phyloP scores from a whole-genome alignment of 371 early-diverging fungal genomes.

The Actinomortierella wolfii region DNA sequence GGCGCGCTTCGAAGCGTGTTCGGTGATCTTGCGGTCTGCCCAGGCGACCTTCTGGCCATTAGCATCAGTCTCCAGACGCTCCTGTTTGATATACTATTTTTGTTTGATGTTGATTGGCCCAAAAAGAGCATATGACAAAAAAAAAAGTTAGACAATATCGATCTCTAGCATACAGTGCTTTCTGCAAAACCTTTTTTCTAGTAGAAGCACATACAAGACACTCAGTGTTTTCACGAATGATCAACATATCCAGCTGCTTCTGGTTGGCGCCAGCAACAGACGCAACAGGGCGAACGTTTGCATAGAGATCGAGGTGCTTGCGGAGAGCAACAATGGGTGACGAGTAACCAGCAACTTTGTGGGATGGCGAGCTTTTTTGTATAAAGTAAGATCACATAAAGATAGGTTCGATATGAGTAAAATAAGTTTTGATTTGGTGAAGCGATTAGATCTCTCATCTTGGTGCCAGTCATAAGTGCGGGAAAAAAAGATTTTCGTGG shows the following conservation, averaged over 20 bases:
- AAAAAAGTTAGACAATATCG: too few relatives aligned
- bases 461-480: background rate
- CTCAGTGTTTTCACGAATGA: constrained; percentile 97
- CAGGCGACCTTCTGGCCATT: constrained; percentile 75
- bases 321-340: constrained; percentile 94
- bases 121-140: too few relatives aligned
- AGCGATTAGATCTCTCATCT: background rate
- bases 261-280: constrained; percentile 67
- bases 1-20: constrained; percentile 84
- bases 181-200: too few relatives aligned
- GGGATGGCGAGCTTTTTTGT: constrained; percentile 85
- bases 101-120: background rate
- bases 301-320: constrained; percentile 91
- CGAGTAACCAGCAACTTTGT: constrained; percentile 95
- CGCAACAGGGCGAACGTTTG: constrained; percentile 91
- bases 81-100: constrained; percentile 82
- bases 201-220: constrained; percentile 74
- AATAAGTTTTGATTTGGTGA: background rate
- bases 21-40: constrained; percentile 90
- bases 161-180: too few relatives aligned
- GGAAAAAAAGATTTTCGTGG: background rate
- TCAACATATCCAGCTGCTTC: constrained; percentile 88
- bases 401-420: constrained; percentile 7
- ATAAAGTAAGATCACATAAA: background rate
- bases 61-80: constrained; percentile 71